Percentiles rank a stretch among this genome's conserved stretches.
Conservation (phyloP, 192 early-diverging fungal species). For the Linnemannia exigua region DNA sequence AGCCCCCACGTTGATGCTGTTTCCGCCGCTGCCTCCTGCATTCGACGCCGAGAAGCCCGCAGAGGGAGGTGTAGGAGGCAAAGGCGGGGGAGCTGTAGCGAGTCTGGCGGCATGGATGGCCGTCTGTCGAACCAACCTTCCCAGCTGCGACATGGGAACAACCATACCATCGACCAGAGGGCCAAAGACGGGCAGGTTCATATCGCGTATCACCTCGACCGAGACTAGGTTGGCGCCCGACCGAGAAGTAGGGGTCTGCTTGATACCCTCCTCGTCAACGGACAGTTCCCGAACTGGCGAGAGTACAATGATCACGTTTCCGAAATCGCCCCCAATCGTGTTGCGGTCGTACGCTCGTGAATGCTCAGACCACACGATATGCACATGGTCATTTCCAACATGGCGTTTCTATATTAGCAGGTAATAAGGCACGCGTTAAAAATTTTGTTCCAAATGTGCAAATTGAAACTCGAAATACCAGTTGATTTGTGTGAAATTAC, state of each 20-base stretch:
- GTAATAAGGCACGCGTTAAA: background rate
- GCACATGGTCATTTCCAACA: constrained; percentile 98
- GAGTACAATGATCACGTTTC: constrained; percentile 94
- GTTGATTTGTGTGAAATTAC: constrained; percentile 59
- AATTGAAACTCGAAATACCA: background rate
- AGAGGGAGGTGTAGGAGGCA: constrained; percentile 47
- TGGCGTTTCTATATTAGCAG: constrained; percentile 81
- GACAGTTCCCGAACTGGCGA: constrained; percentile 80
- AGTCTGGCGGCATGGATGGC: constrained; percentile 78
- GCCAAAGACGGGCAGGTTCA: constrained; percentile 85
- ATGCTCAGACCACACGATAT: constrained; percentile 99
- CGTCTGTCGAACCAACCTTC: constrained; percentile 83
- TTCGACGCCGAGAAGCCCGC: constrained; percentile 3
- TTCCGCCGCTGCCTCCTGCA: background rate
- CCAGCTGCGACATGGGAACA: constrained; percentile 79
- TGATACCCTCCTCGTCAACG: constrained; percentile 9
- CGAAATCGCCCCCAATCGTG: constrained; percentile 98
- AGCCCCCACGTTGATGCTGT: background rate
- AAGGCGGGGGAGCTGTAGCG: constrained; percentile 45
- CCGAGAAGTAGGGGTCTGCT: background rate
- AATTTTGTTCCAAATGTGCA: background rate
- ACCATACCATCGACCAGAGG: constrained; percentile 87
- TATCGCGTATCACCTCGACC: constrained; percentile 62
- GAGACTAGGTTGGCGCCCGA: constrained; percentile 56
- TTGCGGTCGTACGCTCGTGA: constrained; percentile 84